Evolutionary conservation across 2,329 filamentous ascomycete genomes (phyloP).

Genomic region (Nemania sp.): DNA sequence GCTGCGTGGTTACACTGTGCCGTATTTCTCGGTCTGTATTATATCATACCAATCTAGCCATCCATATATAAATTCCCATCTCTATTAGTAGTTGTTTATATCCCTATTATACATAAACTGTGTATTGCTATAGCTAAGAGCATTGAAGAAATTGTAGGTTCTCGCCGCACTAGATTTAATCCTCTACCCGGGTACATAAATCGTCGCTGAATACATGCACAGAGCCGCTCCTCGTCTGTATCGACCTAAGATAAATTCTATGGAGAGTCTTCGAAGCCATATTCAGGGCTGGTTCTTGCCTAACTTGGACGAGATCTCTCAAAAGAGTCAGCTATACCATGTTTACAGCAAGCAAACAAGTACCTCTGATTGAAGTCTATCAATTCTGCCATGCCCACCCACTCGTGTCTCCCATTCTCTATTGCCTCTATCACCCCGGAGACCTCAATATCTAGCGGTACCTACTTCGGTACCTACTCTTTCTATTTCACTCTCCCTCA

Average conservation of each 20-base stretch:
- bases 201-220: constrained; percentile 13
- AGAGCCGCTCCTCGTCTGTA: background rate
- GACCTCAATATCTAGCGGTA: constrained; percentile 4
- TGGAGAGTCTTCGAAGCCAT: background rate
- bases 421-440: constrained; percentile 1
- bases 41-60: constrained; percentile 31
- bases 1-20: constrained; percentile 6
- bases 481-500: background rate
- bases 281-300: background rate
- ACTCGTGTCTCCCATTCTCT: background rate
- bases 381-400: background rate
- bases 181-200: background rate
- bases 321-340: background rate
- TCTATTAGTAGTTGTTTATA: constrained; percentile 15
- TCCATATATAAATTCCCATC: constrained; percentile 24
- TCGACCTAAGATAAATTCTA: background rate
- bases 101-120: background rate
- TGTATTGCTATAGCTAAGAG: constrained; percentile 1
- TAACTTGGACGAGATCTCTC: background rate
- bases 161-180: background rate
- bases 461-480: background rate
- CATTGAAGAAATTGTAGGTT: background rate
- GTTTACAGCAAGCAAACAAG: constrained; percentile 21
- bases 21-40: constrained; percentile 24
- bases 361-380: background rate